These are phyloP conservation scores for Malassezia pachydermatis DNA, from an alignment of 1,284 basidiomycete species.

Conservation along the genomic window DNA sequence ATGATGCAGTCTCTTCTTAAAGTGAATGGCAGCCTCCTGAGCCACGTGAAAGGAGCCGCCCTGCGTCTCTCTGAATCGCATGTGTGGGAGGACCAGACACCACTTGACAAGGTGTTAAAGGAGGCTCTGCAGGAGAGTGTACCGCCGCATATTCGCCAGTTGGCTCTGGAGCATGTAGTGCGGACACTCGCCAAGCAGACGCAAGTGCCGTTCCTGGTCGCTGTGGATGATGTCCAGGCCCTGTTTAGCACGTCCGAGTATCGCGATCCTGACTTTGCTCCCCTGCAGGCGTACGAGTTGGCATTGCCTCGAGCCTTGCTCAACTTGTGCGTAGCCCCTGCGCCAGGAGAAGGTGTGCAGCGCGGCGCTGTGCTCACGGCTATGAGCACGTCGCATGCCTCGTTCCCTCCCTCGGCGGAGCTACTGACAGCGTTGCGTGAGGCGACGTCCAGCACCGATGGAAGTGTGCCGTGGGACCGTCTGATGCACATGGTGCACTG, in stretches of 20 bases:
- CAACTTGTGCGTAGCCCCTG: conserved; percentile 20
- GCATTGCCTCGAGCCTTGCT: conserved; percentile 58
- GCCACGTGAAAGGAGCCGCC: conserved; percentile 15
- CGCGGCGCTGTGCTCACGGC: conserved; percentile 26
- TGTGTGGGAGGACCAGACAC: conserved; percentile 18
- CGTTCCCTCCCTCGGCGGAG: conserved; percentile 23
- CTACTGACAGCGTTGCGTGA: conserved; percentile 23
- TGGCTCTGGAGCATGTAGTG: conserved; percentile 60
- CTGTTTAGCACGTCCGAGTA: conserved; percentile 66
- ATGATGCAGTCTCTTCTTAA: conserved; percentile 46
- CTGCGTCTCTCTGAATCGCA: conserved; percentile 18
- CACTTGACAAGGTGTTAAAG: conserved; percentile 21
- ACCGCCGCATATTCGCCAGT: conserved; percentile 47
- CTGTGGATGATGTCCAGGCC: conserved; percentile 76
- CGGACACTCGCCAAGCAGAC: conserved; percentile 61
- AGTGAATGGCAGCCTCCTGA: conserved; percentile 43
- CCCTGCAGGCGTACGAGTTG: conserved; percentile 68
- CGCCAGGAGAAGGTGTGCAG: conserved; percentile 3
- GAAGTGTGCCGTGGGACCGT: conserved; percentile 7
- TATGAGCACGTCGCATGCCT: conserved; percentile 27
- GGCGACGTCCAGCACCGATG: conserved; percentile 3
- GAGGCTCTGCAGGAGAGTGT: conserved; percentile 2
- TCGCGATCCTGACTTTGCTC: conserved; percentile 64
- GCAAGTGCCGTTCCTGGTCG: conserved; percentile 64
- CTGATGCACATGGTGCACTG: conserved; percentile 3